A percentile compares a stretch with the other conserved stretches of the same genome.
Evolutionary conservation across 163 green algal species (phyloP).

Genomic region (Scenedesmus sp.): DNA sequence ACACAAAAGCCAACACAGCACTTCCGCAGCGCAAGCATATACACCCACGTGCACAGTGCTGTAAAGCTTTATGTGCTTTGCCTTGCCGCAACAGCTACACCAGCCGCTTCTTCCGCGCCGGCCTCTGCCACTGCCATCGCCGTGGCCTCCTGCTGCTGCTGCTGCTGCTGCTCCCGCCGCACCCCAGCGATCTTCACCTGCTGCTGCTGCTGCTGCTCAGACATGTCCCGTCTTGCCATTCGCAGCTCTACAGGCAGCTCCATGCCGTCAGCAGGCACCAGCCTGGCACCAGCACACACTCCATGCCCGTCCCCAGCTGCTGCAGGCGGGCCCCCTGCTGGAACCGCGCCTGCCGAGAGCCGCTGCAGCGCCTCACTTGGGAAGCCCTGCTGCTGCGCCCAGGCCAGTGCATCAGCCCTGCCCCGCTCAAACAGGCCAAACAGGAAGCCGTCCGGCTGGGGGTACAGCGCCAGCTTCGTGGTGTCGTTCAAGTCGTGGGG

Average conservation of each 20-base stretch:
- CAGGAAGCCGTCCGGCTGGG: constrained; percentile 7
- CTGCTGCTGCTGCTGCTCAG: constrained; percentile 17
- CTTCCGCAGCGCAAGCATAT: too few species aligned
- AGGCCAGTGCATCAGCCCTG: constrained; percentile 12
- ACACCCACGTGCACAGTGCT: too few species aligned
- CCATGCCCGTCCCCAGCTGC: background rate
- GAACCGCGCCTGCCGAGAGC: background rate
- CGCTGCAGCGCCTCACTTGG: constrained; percentile 5
- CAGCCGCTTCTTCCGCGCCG: background rate
- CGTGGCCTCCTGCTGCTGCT: background rate
- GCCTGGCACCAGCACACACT: background rate
- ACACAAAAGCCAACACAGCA: too few species aligned
- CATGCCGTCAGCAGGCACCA: background rate
- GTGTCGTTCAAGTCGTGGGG: constrained; percentile 20
- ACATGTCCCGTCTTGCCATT: background rate
- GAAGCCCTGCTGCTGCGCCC: constrained; percentile 27
- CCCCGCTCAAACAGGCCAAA: constrained; percentile 33
- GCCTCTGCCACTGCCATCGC: background rate
- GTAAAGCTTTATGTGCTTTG: too few species aligned
- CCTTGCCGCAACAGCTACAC: background rate
- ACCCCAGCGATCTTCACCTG: background rate
- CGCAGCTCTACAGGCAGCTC: background rate
- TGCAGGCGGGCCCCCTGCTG: background rate
- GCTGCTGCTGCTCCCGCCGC: background rate
- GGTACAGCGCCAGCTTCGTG: constrained; percentile 43